Evolutionary conservation across 2,329 filamentous ascomycete species (phyloP), one percentile per base, ranked within the genome.

Genomic region (Aureobasidium sp.): DNA sequence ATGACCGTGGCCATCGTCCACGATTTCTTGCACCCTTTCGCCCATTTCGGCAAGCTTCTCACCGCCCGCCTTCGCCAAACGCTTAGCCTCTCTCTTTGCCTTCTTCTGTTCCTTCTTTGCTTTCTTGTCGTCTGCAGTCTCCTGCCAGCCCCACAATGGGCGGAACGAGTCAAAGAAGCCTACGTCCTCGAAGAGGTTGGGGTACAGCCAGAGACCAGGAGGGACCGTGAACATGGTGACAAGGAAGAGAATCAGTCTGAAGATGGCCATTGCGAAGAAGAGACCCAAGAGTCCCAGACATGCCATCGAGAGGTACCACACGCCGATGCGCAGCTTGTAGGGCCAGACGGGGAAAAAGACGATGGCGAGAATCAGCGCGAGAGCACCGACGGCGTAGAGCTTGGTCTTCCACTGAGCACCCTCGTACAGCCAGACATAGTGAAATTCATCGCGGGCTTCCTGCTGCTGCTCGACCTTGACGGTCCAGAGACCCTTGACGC

Each of bases 271-370:
- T 71, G 86, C 85, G 76, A 99, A 97, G 85, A 99, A 99, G 55
- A 96, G 78, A 62, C 90, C 94, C 49, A 99, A 84, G 34, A 97
- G 80, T 47, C 90, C 88, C 67, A 99, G 82, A 83, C 96, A 89
- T 64, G 88, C 93, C 86, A 96, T 96, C 75, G 89, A 94, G 45
- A 97, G 81, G 75, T 99, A 97, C 89, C 96, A 99, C 53, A 97
- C 94, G 59, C 93, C 94, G 69, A 94, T 87, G 70, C 94, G 85
- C 77, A 99, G 79, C 74, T 91, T 86, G 65, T 96, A 83, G 1
- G 94, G 94, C 94, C 94, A 99, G 62, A 99, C 84, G 11, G 94
- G 94, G 80, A 99, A 99, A 71, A 97, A 85, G 64, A 99, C 92
- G 27, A 97, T 80, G 15, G 89, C 85, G 71, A 99, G 92, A 70